phyloP scores from a whole-genome alignment of 441 rosid species.

The Breynia disticha region DNA sequence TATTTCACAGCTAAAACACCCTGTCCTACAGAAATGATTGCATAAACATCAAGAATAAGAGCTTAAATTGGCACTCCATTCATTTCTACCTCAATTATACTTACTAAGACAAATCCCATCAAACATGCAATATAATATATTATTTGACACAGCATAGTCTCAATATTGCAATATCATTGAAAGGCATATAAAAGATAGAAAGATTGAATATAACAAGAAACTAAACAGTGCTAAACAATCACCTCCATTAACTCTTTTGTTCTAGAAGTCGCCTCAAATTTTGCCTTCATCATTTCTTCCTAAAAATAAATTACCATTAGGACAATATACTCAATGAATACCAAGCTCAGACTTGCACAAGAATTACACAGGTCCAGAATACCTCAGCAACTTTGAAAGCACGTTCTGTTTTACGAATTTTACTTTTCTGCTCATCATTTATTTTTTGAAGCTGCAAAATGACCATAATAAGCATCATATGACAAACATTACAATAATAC shows the following conservation, averaged over 20 bases:
- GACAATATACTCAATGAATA: slow-evolving; percentile 7
- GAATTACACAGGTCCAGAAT: slow-evolving; percentile 8
- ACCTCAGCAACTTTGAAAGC: slow-evolving; percentile 96
- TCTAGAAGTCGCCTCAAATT: slow-evolving; percentile 68
- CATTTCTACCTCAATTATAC: too few relatives aligned
- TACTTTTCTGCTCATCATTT: slow-evolving; percentile 66
- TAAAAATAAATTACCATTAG: slow-evolving; percentile 12
- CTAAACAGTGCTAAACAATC: slow-evolving; percentile 16
- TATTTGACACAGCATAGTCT: too few relatives aligned
- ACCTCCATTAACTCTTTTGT: slow-evolving; percentile 67
- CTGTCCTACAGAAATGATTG: too few relatives aligned
- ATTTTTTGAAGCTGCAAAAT: slow-evolving; percentile 60
- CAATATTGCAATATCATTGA: too few relatives aligned
- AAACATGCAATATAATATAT: too few relatives aligned
- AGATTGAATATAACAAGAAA: not conserved
- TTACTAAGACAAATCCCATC: too few relatives aligned
- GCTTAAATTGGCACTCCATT: too few relatives aligned
- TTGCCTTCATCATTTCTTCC: slow-evolving; percentile 86
- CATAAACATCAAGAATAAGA: too few relatives aligned
- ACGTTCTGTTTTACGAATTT: slow-evolving; percentile 73
- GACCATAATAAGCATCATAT: too few relatives aligned
- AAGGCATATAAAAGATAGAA: too few relatives aligned
- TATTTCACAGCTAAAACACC: too few relatives aligned
- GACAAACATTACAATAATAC: too few relatives aligned
- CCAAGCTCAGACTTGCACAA: not conserved